phyloP scores from a whole-genome alignment of 2,329 filamentous ascomycete species.

The Scorias spongiosa region DNA sequence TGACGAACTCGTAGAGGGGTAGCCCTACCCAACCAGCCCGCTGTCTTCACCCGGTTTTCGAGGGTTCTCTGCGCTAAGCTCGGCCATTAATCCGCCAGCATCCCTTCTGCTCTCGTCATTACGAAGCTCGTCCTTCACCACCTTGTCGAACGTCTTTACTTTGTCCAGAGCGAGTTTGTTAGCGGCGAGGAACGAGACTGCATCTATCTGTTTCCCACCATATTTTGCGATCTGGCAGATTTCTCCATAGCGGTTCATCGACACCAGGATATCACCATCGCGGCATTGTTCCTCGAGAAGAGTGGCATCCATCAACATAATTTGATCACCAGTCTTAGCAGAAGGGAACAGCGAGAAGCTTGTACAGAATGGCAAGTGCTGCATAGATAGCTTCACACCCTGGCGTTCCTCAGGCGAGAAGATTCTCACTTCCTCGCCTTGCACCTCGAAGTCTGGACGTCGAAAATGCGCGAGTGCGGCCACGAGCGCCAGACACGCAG shows the following conservation, averaged over 20 bases:
- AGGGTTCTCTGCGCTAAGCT: constrained; percentile 74
- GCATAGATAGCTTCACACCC: constrained; percentile 75
- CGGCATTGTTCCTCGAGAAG: constrained; percentile 63
- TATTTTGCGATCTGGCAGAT: constrained; percentile 85
- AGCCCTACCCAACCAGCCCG: background rate
- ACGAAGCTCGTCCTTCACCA: constrained; percentile 58
- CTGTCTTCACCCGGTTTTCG: constrained; percentile 1
- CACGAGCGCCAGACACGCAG: constrained; percentile 71
- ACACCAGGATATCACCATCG: constrained; percentile 61
- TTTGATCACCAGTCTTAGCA: constrained; percentile 50
- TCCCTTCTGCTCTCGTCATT: constrained; percentile 67
- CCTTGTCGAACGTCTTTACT: constrained; percentile 61
- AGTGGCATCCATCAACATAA: constrained; percentile 56
- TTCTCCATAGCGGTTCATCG: constrained; percentile 78
- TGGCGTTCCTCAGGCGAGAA: constrained; percentile 76
- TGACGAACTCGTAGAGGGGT: background rate
- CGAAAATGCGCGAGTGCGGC: constrained; percentile 83
- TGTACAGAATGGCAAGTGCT: constrained; percentile 83
- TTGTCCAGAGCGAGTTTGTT: constrained; percentile 59
- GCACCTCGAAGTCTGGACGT: constrained; percentile 74
- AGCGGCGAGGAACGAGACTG: constrained; percentile 61
- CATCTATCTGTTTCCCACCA: constrained; percentile 69
- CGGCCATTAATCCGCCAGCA: constrained; percentile 62
- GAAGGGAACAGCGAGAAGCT: constrained; percentile 83
- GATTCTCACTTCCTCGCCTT: constrained; percentile 70